Evolutionary conservation across 1,284 basidiomycete genomes (phyloP), one percentile per base, ranked within the genome.

Genomic region (Vanrija sp.): DNA sequence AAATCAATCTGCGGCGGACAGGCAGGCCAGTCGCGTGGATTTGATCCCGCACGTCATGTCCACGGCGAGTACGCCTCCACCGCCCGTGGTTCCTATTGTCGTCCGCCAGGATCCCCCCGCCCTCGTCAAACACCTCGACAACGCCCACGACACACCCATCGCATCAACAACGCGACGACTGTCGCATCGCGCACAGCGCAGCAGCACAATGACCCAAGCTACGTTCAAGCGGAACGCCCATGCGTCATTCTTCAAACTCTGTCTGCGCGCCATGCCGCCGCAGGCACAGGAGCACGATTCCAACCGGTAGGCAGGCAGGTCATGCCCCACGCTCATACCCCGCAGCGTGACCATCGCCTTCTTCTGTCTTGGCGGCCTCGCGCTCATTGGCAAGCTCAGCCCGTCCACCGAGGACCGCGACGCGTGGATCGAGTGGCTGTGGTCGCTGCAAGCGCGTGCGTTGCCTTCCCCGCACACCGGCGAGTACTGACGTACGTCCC

Each of bases 361-460:
- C 78, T 94, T 94, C 69, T 89, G 87, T 63, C 78, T 94, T 15
- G 86, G 88, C 1, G 82, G 83, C 0, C 76, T 94, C 26, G 91
- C 92, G 67, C 76, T 94, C 16, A 79, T 90, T 7, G 84, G 81
- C 9, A 69, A 79, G 0, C 66, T 89, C 4, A 82, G 82, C 57
- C 80, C 80, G 5, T 80, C 69, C 6, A 68, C 78, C 9, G 65
- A 69, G 6, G 84, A 89, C 54, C 81, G 83, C n/a, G 74, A 81
- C 38, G 73, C 69, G 4, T 93, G 89, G 88, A 79, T 78, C 52
- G 80, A 84, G 51, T 96, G 93, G 92, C 83, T 97, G 48, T 96
- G 92, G 89, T 82, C 81, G 15, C 85, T 93, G 70, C 88, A 93
- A 65, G 81, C 82, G 43, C 77, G 78, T 71, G 45, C 61, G 73